Base-by-base conservation (phyloP, 306 rosid species). In the Alnus rubra region DNA sequence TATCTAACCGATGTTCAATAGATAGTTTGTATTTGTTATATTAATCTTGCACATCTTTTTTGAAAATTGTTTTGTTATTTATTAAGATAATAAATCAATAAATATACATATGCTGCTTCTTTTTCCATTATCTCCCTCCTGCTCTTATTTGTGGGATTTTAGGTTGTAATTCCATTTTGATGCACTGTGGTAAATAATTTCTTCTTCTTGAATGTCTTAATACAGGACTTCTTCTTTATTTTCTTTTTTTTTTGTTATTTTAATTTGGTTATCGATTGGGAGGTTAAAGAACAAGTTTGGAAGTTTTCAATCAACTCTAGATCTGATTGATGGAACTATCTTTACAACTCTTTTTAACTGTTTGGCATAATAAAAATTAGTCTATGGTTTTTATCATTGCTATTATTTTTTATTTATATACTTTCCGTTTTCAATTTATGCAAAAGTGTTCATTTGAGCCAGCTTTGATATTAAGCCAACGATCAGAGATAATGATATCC, bases 401-500 rank as follows among this genome's bases (percentile, higher is more conserved):
- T 23, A 23, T 23, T 23, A 23, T 23, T 23, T 23, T 23, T 23
- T 23, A 23, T 23, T 23, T 23, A 23, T 23, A 23, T 23, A 23
- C 28, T 23, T 23, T 23, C 28, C 28, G 28, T 23, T 23, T 23
- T 23, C 28, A 23, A 23, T 23, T 23, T 23, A 23, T 23, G 28
- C 28, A 23, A 23, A 23, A 23, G 28, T 23, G 28, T 23, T 0
- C 28, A 23, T 23, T 23, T 23, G 28, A 23, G 28, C 28, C 28
- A 23, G 28, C 28, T 23, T 23, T 23, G 28, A 23, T 23, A 23
- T 23, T 23, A 23, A 23, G 63, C 35, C 52, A 33, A 69, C 39
- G 35, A 76, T 52, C 8, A 16, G 7, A 44, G 82, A 47, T 71
- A 44, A 52, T 75, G 82, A 47, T 13, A 75, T 45, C 81, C 50